These are phyloP conservation scores for Durusdinium trenchii DNA, from an alignment of 73 alveolate genomes.

Conservation along the genomic window DNA sequence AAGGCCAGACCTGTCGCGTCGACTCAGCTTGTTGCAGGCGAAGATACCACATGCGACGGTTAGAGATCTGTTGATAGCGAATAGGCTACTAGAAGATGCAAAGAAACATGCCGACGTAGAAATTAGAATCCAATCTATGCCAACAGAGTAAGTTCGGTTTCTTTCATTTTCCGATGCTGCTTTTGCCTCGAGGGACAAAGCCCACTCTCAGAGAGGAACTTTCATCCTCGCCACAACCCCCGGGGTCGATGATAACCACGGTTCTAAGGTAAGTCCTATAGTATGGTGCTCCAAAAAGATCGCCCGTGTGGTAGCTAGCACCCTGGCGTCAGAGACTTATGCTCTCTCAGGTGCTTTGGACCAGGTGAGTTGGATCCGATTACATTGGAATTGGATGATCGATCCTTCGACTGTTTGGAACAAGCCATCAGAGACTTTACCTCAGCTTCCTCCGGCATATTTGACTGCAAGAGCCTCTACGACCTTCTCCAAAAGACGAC, in stretches of 20 bases:
- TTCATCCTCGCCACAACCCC: background rate
- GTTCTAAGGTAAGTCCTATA: background rate
- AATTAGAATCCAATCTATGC: background rate
- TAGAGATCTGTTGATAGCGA: no score
- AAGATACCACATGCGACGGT: no score
- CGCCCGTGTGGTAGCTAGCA: background rate
- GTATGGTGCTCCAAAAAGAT: background rate
- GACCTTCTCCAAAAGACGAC: background rate
- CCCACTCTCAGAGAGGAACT: background rate
- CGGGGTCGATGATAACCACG: background rate
- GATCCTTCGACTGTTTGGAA: background rate
- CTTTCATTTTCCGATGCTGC: background rate
- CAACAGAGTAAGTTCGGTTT: background rate
- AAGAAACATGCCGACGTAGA: no score
- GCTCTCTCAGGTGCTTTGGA: slow-evolving; percentile 4
- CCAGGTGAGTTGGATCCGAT: background rate
- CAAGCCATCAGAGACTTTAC: background rate
- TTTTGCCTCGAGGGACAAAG: background rate
- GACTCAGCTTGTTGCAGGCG: no score
- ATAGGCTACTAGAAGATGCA: no score
- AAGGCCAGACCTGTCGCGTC: no score
- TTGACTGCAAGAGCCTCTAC: slow-evolving; percentile 8
- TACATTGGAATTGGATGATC: background rate
- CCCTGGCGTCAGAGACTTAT: slow-evolving; percentile 29
- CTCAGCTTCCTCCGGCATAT: background rate